Evolutionary conservation across 495 filamentous ascomycete species (phyloP), one percentile per base, ranked within the genome.

Genomic region (Podospora didyma): DNA sequence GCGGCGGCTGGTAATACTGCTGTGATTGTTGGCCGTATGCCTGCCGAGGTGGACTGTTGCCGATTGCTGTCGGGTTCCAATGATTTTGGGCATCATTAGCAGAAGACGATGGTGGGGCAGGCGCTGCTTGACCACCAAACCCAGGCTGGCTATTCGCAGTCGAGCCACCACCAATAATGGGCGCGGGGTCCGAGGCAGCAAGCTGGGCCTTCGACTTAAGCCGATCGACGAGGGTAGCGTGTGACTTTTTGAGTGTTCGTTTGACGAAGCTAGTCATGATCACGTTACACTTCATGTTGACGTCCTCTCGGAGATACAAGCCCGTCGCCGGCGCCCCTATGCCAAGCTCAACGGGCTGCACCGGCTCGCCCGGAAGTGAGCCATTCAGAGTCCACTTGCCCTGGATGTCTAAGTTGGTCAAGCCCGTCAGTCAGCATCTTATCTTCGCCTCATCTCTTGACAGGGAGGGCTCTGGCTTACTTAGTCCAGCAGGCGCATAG

Each of bases 211-310:
- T 89, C 51, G 79, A 75, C 5, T 86, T 72, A 19, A 92, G 70
- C 5, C 84, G 71, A 21, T 85, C 82, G 1, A 91, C 86, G 35
- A 94, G 75, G 2, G 78, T 73, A 16, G 73, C 75, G 59, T 90
- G 86, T 2, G 86, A 78, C 57, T 86, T 87, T 64, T 87, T 88
- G 21, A 91, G 75, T 21, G 86, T 90, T 67, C 80, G 82, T 75
- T 87, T 90, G 41, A 92, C 86, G 62, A 92, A 91, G 10, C 73
- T 66, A 0, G 83, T 79, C 73, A 90, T 79, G 57, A 89, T 71
- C 19, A 90, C 72, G 62, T 91, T 92, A 76, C 87, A 91, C 52
- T 78, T 78, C 73, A 94, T 83, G 51, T 89, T 82, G 45, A 90
- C 83, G 56, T 92, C 89, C 71, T 92, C 89, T 10, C 85, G 78